Base-by-base conservation (phyloP, 768 basidiomycete species). In the Leccinum disarticulatum region DNA sequence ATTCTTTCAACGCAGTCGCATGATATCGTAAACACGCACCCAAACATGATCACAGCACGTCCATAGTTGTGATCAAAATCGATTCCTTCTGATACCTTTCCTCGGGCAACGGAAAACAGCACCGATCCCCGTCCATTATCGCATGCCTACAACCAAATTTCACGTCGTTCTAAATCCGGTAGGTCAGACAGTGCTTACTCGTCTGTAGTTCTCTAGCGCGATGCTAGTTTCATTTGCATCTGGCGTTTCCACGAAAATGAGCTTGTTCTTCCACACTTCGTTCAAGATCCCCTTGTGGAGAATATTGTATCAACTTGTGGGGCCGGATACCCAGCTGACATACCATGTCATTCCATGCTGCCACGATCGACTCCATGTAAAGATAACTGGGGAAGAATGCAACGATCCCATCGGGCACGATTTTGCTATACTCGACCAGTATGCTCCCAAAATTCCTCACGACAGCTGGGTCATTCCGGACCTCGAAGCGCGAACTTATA, bases 291-390 rank as follows among this genome's bases (percentile, higher is more conserved):
- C 96, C 97, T 99, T 22, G 22, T 22, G 68, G 30, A 59, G 30
- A 55, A 41, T 41, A 11, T 60, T 15, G 17, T 54, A 49, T 61
- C 59, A 56, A 47, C 5, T 55, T 55, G 7, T 28, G 5, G 3
- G 8, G 9, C 3, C 19, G 25, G 1, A 38, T 22, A 36, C 30
- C 38, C 31, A 52, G 14, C 49, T 30, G 50, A 77, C 88, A 55
- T 72, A 95, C 97, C 97, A 99, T 99, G 74, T 99, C 97, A 70
- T 98, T 98, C 97, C 97, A 99, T n/a, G 97, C 97, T 2, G 95
- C 94, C 11, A 98, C 97, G 60, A 99, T 99, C 25, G 93, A 95
- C 75, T 99, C 97, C 97, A 99, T 99, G 74, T 99, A 99, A 14
- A 99, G 85, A 77, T 99, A 99, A 76, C 92, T 94, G 19, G 97